A percentile compares a stretch with the other conserved stretches of the same genome.
phyloP scores from a whole-genome alignment of 78 protist species.

The Anaeramoeba ignava region DNA sequence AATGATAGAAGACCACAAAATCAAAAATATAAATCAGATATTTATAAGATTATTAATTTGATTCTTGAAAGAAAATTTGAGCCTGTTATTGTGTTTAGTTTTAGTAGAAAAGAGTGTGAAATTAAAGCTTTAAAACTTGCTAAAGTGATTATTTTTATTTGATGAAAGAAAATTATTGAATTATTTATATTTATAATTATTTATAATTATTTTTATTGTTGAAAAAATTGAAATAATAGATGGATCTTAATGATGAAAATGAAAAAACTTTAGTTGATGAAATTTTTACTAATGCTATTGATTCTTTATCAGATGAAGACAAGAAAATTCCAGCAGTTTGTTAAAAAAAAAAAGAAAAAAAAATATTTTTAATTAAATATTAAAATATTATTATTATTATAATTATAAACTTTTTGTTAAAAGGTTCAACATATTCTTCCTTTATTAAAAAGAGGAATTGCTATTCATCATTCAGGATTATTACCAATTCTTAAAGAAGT shows the following conservation, averaged over 20 bases:
- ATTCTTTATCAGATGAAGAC: constrained; percentile 45
- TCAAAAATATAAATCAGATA: background rate
- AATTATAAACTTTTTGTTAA: too few relatives aligned
- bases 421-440: too few relatives aligned
- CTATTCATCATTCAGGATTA: constrained; percentile 89
- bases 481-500: constrained; percentile 84
- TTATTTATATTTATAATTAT: background rate
- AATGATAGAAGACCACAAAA: background rate
- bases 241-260: too few relatives aligned
- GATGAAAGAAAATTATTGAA: background rate
- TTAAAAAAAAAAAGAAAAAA: too few relatives aligned
- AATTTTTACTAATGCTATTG: constrained; percentile 63
- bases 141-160: constrained; percentile 11
- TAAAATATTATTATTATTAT: too few relatives aligned
- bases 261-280: constrained; percentile 45
- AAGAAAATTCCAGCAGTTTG: background rate
- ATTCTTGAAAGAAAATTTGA: constrained; percentile 59
- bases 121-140: constrained; percentile 13
- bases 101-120: constrained; percentile 34
- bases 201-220: background rate
- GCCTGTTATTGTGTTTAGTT: constrained; percentile 46
- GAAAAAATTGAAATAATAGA: too few relatives aligned
- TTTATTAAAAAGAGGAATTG: too few relatives aligned
- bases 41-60: constrained; percentile 49
- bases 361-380: too few relatives aligned